These are phyloP conservation scores for Capronia coronata DNA, from an alignment of 2,329 filamentous ascomycete genomes.

Conservation along the genomic window DNA sequence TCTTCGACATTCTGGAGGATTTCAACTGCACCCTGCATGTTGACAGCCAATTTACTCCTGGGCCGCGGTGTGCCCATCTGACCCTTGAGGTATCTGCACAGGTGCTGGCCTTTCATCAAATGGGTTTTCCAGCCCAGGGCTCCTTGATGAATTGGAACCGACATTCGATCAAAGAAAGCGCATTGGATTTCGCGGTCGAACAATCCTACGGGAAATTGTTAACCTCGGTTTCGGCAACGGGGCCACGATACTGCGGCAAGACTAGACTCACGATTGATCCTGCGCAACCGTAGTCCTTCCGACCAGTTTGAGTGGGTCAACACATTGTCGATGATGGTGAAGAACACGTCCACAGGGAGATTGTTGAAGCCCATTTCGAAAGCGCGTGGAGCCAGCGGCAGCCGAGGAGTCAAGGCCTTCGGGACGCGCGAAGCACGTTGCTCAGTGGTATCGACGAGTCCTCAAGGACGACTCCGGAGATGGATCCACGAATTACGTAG, in stretches of 20 bases:
- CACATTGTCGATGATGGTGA: neutral
- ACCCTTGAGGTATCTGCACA: slow-evolving; percentile 4
- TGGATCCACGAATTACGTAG: too few relatives aligned
- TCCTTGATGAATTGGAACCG: neutral
- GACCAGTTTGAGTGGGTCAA: slow-evolving; percentile 1
- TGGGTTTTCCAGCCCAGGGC: neutral
- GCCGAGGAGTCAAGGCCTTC: too few relatives aligned
- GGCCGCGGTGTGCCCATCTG: neutral
- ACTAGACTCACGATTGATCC: slow-evolving; percentile 1
- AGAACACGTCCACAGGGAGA: slow-evolving; percentile 4
- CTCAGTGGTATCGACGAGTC: too few relatives aligned
- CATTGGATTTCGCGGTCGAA: slow-evolving; percentile 8
- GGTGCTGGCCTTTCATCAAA: neutral
- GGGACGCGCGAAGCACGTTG: too few relatives aligned
- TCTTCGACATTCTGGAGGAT: neutral
- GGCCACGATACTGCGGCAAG: neutral
- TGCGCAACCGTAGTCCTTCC: slow-evolving; percentile 3
- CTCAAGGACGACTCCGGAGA: too few relatives aligned
- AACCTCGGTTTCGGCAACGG: too few relatives aligned
- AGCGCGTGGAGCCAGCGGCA: too few relatives aligned
- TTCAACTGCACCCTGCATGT: slow-evolving; percentile 1
- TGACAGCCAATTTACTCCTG: neutral
- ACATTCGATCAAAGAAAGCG: slow-evolving; percentile 4
- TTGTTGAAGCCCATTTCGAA: neutral
- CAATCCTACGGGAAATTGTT: slow-evolving; percentile 1